Evolutionary conservation across 768 basidiomycete genomes (phyloP).

Genomic region (Hygrophoropsis aurantiaca): DNA sequence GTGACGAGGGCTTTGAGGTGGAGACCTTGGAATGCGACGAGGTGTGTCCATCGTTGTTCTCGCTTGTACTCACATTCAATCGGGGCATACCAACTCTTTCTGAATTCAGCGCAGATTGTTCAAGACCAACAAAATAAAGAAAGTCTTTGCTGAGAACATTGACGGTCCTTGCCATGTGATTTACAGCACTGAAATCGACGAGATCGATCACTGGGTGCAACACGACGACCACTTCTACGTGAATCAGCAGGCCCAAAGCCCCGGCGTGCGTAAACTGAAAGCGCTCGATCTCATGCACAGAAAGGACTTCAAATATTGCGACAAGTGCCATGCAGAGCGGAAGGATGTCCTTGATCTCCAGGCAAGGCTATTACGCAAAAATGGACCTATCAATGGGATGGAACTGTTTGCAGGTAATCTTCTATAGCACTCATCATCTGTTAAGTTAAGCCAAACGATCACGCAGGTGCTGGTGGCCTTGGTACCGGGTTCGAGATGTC

Average conservation of each 20-base stretch:
- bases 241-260: conserved; percentile 30
- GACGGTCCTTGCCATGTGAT: conserved; percentile 57
- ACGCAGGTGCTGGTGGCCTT: conserved; percentile 70
- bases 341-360: conserved; percentile 26
- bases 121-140: conserved; percentile 27
- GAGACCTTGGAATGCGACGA: conserved; percentile 38
- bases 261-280: conserved; percentile 17
- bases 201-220: conserved; percentile 40
- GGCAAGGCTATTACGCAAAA: conserved; percentile 29
- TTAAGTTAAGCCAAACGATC: not conserved
- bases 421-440: not conserved
- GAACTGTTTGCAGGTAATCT: conserved; percentile 68
- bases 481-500: conserved; percentile 66
- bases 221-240: conserved; percentile 62
- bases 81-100: too few species aligned
- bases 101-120: conserved; percentile 45
- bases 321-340: conserved; percentile 37
- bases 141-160: conserved; percentile 36
- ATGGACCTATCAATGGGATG: conserved; percentile 53
- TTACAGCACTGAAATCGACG: conserved; percentile 31
- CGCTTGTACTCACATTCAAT: conserved; percentile 8
- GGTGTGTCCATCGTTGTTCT: conserved; percentile 27
- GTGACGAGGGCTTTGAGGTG: too few species aligned
- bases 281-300: conserved; percentile 24
- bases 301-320: conserved; percentile 36